Percentiles rank a stretch among this genome's conserved stretches.
Conservation (phyloP, 1,139 yeast genomes). For the Yamadazyma diospyri region DNA sequence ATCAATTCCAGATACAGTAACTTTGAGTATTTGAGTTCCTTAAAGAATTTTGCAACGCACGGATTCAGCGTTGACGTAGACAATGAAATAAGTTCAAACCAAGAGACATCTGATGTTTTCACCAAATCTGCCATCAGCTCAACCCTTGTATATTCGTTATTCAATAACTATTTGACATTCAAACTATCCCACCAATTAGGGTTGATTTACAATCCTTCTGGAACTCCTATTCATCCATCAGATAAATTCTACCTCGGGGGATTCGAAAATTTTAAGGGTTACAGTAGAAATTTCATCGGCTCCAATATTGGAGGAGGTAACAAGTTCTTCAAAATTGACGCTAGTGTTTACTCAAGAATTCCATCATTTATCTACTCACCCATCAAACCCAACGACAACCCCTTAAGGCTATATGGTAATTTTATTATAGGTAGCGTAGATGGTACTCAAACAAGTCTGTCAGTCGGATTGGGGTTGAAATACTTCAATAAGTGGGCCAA, state of each 20-base stretch:
- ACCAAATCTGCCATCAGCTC: slow-evolving; percentile 26
- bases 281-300: slow-evolving; percentile 35
- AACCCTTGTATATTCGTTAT: slow-evolving; percentile 35
- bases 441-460: slow-evolving; percentile 9
- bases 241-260: slow-evolving; percentile 55
- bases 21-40: slow-evolving; percentile 22
- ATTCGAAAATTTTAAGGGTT: slow-evolving; percentile 35
- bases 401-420: slow-evolving; percentile 42
- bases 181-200: slow-evolving; percentile 29
- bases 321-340: slow-evolving; percentile 35
- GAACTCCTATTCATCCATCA: slow-evolving; percentile 30
- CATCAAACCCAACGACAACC: slow-evolving; percentile 26
- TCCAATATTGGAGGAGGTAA: slow-evolving; percentile 47
- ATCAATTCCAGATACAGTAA: slow-evolving; percentile 23
- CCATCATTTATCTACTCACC: slow-evolving; percentile 30
- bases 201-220: slow-evolving; percentile 23
- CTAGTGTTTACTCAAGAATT: slow-evolving; percentile 34
- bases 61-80: slow-evolving; percentile 24
- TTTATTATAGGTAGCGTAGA: slow-evolving; percentile 34
- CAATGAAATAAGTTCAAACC: slow-evolving; percentile 33
- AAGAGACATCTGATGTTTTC: slow-evolving; percentile 26
- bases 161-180: slow-evolving; percentile 29
- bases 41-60: slow-evolving; percentile 29
- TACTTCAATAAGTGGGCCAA: slow-evolving; percentile 45
- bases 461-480: slow-evolving; percentile 40